phyloP scores from a whole-genome alignment of 2,329 filamentous ascomycete species.

The Pestalotiopsis fici region DNA sequence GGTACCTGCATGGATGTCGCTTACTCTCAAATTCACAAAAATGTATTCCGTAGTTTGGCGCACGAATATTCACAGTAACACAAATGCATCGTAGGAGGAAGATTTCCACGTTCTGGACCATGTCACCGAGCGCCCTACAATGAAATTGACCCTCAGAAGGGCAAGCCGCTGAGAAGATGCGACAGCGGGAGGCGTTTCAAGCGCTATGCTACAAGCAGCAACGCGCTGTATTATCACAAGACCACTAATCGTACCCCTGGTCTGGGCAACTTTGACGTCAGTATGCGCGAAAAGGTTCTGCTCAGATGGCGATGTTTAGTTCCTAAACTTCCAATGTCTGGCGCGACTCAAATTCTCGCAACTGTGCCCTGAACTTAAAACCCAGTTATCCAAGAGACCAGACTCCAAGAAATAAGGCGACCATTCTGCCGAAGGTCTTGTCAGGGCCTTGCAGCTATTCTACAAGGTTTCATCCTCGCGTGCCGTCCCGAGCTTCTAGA shows the following conservation, averaged over 20 bases:
- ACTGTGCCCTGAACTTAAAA: background rate
- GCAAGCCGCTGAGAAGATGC: background rate
- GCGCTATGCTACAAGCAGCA: constrained; percentile 6
- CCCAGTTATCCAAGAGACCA: background rate
- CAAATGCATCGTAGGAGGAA: too few species aligned
- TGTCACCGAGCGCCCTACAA: too few species aligned
- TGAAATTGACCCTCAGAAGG: too few species aligned
- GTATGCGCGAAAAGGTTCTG: constrained; percentile 6
- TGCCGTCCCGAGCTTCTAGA: background rate
- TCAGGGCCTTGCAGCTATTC: background rate
- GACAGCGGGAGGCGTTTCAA: background rate
- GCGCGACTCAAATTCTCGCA: too few species aligned
- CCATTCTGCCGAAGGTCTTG: background rate
- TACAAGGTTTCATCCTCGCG: background rate
- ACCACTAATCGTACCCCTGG: background rate
- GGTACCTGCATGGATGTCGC: too few species aligned
- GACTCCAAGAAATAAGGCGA: background rate
- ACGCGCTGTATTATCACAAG: background rate
- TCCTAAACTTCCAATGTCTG: background rate
- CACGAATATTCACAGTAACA: background rate
- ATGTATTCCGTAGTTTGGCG: background rate
- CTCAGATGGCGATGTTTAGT: background rate
- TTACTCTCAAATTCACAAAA: too few species aligned
- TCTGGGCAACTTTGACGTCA: constrained; percentile 2
- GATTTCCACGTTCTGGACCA: too few species aligned